Evolutionary conservation across 345 rosid species (phyloP), one percentile per base, ranked within the genome.

Genomic region (Noccaea bulbosa): DNA sequence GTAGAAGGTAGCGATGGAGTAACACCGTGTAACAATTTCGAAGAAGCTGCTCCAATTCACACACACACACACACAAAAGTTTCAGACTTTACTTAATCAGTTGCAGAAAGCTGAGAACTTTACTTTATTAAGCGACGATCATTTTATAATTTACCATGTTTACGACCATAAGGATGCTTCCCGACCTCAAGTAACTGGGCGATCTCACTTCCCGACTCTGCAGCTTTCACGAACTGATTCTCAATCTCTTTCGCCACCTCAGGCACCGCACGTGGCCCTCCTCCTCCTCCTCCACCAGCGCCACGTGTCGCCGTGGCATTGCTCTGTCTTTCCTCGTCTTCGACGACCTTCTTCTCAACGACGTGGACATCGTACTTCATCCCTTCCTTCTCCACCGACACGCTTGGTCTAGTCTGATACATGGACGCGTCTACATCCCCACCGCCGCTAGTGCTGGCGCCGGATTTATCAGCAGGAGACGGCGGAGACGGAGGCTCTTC

Each of bases 171-270:
- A 38, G 87, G 96, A 71, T 81, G 84, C 71, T 83, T 90, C 61
- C 99, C 97, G 4, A 73, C 97, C 79, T 92, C 99, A 33, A 95
- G 99, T 83, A 95, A 72, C 79, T 79, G 75, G 5, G 94, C 91
- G 57, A 92, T 85, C 78, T 90, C 99, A 65, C 61, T 80, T 44
- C 96, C 99, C 5, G 83, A 81, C 53, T 88, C 92, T 1, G 98
- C 88, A 73, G 98, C 98, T 65, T 81, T 88, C 77, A 79, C 82
- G 40, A 95, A 92, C 60, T 82, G 94, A 76, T 38, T 16, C 81
- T 85, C 83, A 37, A 95, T 90, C 77, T 88, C 98, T 12, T 56
- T 72, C 4, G 85, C 87, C 30, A 87, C 92, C 43, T 89, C 95
- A 47, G 64, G 62, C 49, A 70, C 84, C 68, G 82, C 79, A 51